phyloP scores from a whole-genome alignment of 306 rosid genomes.

The Elaeagnus macrophylla region DNA sequence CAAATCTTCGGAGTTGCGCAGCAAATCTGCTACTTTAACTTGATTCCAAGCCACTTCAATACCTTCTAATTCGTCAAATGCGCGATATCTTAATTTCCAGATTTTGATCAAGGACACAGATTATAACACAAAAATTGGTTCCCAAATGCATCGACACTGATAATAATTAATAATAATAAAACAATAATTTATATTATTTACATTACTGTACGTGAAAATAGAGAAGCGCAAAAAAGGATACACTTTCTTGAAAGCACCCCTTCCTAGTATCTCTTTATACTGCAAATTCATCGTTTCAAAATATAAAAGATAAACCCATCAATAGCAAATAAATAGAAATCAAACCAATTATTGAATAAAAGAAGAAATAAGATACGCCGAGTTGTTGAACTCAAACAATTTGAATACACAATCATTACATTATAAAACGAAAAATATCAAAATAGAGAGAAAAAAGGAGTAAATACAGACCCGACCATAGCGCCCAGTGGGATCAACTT shows the following conservation, averaged over 20 bases:
- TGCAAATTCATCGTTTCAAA: constrained; percentile 25
- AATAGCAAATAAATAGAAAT: constrained; percentile 18
- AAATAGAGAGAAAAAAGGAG: not conserved
- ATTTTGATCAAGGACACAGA: constrained; percentile 40
- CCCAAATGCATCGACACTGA: not conserved
- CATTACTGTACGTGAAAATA: constrained; percentile 1
- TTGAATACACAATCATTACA: not conserved
- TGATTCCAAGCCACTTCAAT: not conserved
- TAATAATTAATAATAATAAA: too few species aligned
- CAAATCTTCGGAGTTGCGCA: constrained; percentile 70
- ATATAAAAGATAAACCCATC: constrained; percentile 7
- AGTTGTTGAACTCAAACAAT: not conserved
- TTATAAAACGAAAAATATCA: not conserved
- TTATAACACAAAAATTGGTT: not conserved
- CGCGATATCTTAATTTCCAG: constrained; percentile 47
- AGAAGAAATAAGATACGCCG: not conserved
- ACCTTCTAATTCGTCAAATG: not conserved
- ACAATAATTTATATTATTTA: not conserved
- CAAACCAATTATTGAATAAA: not conserved
- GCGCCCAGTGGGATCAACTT: constrained; percentile 80
- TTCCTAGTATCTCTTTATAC: constrained; percentile 89
- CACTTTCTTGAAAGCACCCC: constrained; percentile 98
- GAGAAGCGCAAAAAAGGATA: constrained; percentile 44
- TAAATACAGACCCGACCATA: constrained; percentile 75
- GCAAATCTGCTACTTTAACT: constrained; percentile 8